Percentiles rank a stretch among this genome's conserved stretches.
These are phyloP conservation scores for Stereum hirsutum DNA, from an alignment of 1,284 basidiomycete species.

Conservation along the genomic window DNA sequence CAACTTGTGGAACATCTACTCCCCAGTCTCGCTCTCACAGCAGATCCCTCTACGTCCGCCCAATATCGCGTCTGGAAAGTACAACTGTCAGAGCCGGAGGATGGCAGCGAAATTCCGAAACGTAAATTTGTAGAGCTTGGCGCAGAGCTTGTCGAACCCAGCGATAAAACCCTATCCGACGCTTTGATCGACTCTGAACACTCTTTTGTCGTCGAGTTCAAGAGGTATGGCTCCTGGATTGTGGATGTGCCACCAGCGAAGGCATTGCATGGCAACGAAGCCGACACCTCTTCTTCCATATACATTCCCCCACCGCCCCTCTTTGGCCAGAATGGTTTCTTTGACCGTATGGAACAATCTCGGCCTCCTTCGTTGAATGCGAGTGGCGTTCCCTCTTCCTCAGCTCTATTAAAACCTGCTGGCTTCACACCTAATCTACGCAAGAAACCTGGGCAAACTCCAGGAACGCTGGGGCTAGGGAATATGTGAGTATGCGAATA, in stretches of 20 bases:
- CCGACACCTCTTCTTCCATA: slow-evolving; percentile 9
- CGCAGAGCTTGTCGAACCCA: slow-evolving; percentile 24
- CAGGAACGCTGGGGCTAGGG: slow-evolving; percentile 80
- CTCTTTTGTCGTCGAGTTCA: slow-evolving; percentile 59
- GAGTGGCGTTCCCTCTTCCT: slow-evolving; percentile 12
- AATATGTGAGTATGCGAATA: slow-evolving; percentile 56
- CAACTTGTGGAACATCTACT: slow-evolving; percentile 31
- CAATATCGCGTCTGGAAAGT: slow-evolving; percentile 57
- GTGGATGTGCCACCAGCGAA: slow-evolving; percentile 19
- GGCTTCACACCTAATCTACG: slow-evolving; percentile 10
- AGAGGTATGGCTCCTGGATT: slow-evolving; percentile 42
- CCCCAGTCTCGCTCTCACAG: slow-evolving; percentile 24
- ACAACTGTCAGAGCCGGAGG: too few relatives aligned
- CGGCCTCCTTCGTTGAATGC: not conserved
- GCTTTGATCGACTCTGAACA: slow-evolving; percentile 48
- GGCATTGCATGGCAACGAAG: slow-evolving; percentile 10
- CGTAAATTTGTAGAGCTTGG: slow-evolving; percentile 19
- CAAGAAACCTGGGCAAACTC: slow-evolving; percentile 23
- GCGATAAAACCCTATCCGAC: slow-evolving; percentile 45
- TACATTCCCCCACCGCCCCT: slow-evolving; percentile 29
- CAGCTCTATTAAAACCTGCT: slow-evolving; percentile 14
- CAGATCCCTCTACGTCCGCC: slow-evolving; percentile 5
- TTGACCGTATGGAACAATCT: slow-evolving; percentile 32
- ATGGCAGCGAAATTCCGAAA: too few relatives aligned
- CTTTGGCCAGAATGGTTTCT: slow-evolving; percentile 53